phyloP scores from a whole-genome alignment of 2,329 filamentous ascomycete genomes.

The Rutstroemia sp. region DNA sequence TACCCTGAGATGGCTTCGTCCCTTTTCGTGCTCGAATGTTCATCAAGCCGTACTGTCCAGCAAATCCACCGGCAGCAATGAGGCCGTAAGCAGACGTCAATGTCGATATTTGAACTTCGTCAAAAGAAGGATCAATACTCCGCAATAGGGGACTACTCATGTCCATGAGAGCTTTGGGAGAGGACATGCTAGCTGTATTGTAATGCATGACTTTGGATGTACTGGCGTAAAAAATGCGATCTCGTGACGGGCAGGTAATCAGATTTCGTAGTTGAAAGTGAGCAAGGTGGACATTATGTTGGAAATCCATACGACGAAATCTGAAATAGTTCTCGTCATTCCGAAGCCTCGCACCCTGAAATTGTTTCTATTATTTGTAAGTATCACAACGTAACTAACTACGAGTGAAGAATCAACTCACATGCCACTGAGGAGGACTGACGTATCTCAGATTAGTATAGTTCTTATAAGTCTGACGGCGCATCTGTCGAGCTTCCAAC shows the following conservation, averaged over 20 bases:
- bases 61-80: slow-evolving; percentile 33
- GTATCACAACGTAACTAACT: not conserved
- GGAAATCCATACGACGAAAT: slow-evolving; percentile 50
- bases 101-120: slow-evolving; percentile 28
- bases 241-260: slow-evolving; percentile 48
- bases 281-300: slow-evolving; percentile 45
- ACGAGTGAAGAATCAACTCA: slow-evolving; percentile 31
- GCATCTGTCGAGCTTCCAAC: slow-evolving; percentile 39
- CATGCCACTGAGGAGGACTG: slow-evolving; percentile 36
- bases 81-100: slow-evolving; percentile 29
- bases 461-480: slow-evolving; percentile 46
- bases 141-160: slow-evolving; percentile 23
- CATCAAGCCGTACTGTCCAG: slow-evolving; percentile 33
- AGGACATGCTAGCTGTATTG: slow-evolving; percentile 35
- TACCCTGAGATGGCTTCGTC: slow-evolving; percentile 29
- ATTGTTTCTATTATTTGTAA: slow-evolving; percentile 12
- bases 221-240: slow-evolving; percentile 50
- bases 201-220: slow-evolving; percentile 42
- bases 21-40: slow-evolving; percentile 26
- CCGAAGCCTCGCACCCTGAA: slow-evolving; percentile 13
- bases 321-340: slow-evolving; percentile 41
- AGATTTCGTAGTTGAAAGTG: slow-evolving; percentile 62
- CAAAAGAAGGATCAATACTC: slow-evolving; percentile 14
- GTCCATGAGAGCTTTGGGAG: slow-evolving; percentile 20
- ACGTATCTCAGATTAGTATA: slow-evolving; percentile 46